Conservation (phyloP, 441 rosid species). For the Flueggea neowawraea region DNA sequence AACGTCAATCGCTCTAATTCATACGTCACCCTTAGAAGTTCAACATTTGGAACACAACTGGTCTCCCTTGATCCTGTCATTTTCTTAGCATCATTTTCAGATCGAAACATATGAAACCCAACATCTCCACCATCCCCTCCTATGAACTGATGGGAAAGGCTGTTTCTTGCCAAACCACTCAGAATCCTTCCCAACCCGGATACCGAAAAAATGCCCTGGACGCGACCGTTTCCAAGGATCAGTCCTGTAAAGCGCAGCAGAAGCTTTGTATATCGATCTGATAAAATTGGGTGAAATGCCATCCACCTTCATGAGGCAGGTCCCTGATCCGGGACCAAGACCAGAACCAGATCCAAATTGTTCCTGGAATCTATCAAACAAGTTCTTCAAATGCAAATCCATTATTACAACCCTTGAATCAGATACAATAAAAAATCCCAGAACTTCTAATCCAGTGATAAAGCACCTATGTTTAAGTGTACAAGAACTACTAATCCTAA, state of each 20-base stretch:
- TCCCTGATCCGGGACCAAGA: slow-evolving; percentile 80
- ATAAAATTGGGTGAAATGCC: slow-evolving; percentile 56
- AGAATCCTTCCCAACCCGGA: slow-evolving; percentile 63
- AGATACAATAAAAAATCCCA: slow-evolving; percentile 18
- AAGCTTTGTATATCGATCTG: slow-evolving; percentile 46
- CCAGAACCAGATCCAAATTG: slow-evolving; percentile 84
- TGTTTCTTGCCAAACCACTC: slow-evolving; percentile 72
- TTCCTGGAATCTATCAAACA: slow-evolving; percentile 62
- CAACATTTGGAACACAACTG: slow-evolving; percentile 50
- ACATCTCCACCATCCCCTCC: slow-evolving; percentile 81
- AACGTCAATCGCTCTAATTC: slow-evolving; percentile 53
- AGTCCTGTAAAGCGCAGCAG: slow-evolving; percentile 68
- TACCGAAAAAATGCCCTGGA: slow-evolving; percentile 55
- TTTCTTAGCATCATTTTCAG: slow-evolving; percentile 49
- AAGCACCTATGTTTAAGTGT: too few relatives aligned
- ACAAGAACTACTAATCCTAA: too few relatives aligned
- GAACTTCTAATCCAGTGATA: neutral
- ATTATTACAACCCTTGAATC: slow-evolving; percentile 18
- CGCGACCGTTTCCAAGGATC: slow-evolving; percentile 72
- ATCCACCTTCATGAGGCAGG: slow-evolving; percentile 55
- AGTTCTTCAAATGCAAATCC: slow-evolving; percentile 74
- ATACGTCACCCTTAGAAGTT: slow-evolving; percentile 56
- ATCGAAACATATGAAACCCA: slow-evolving; percentile 51
- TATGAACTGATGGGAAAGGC: slow-evolving; percentile 62
- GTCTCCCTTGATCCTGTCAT: slow-evolving; percentile 65